Conservation (phyloP, 1,139 yeast genomes). For the Saccharomyces hybrid region DNA sequence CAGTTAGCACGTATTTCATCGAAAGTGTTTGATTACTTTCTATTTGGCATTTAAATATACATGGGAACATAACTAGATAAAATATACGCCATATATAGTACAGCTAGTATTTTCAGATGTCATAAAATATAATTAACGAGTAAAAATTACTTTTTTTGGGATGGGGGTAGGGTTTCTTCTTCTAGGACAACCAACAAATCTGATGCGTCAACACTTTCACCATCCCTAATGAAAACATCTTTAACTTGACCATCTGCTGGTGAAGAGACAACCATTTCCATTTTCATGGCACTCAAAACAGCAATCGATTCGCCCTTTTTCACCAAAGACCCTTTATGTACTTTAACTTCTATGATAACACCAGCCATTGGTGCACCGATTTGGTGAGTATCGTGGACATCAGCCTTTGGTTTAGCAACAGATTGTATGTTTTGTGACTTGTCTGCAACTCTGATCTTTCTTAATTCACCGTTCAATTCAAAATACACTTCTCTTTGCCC, state of each 20-base stretch:
- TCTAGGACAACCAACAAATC: slow-evolving; percentile 50
- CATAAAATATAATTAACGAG: background rate
- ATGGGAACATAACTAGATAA: background rate
- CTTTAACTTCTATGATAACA: slow-evolving; percentile 90
- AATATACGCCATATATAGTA: background rate
- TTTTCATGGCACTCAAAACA: slow-evolving; percentile 96
- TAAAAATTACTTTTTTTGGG: background rate
- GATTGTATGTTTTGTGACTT: slow-evolving; percentile 78
- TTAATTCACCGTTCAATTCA: slow-evolving; percentile 95
- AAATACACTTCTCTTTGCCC: slow-evolving; percentile 96
- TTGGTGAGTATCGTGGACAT: slow-evolving; percentile 75
- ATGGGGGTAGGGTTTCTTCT: slow-evolving; percentile 2
- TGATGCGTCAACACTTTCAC: slow-evolving; percentile 91
- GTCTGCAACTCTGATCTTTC: slow-evolving; percentile 89
- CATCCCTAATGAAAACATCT: slow-evolving; percentile 70
- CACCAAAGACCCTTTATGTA: slow-evolving; percentile 77
- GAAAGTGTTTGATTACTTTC: background rate
- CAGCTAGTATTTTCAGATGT: background rate
- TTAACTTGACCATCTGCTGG: slow-evolving; percentile 80
- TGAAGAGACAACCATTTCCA: slow-evolving; percentile 98
- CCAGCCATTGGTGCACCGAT: slow-evolving; percentile 99
- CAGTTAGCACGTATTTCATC: background rate
- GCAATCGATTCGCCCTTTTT: slow-evolving; percentile 96
- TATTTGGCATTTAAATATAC: background rate
- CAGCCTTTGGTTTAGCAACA: slow-evolving; percentile 85